A percentile compares a stretch with the other conserved stretches of the same genome.
Evolutionary conservation across 2,329 filamentous ascomycete species (phyloP).

Genomic region (Aspergillus melleus): DNA sequence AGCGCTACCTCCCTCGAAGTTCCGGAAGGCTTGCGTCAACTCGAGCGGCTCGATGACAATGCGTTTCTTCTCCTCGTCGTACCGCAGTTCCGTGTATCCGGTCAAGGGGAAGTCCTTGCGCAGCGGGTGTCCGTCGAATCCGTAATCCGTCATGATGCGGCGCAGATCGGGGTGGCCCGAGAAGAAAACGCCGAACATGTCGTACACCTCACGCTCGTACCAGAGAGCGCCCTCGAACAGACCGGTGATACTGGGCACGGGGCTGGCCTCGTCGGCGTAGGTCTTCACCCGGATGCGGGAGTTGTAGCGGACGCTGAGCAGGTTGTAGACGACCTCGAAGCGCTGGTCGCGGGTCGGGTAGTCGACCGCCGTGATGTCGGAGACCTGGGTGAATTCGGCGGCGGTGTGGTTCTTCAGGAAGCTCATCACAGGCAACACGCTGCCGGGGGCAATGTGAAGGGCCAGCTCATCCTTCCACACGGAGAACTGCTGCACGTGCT

Average conservation of each 20-base stretch:
- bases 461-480: slow-evolving; percentile 99
- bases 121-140: slow-evolving; percentile 95
- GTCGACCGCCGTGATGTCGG: slow-evolving; percentile 90
- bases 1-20: slow-evolving; percentile 87
- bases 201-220: slow-evolving; percentile 98
- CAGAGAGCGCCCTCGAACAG: slow-evolving; percentile 96
- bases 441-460: slow-evolving; percentile 85
- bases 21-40: slow-evolving; percentile 96
- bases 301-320: slow-evolving; percentile 94
- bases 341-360: slow-evolving; percentile 93
- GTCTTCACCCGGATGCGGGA: slow-evolving; percentile 97
- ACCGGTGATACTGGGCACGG: slow-evolving; percentile 81
- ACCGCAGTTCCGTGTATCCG: slow-evolving; percentile 96
- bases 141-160: slow-evolving; percentile 99
- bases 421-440: slow-evolving; percentile 84
- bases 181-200: slow-evolving; percentile 97
- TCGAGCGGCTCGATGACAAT: slow-evolving; percentile 98
- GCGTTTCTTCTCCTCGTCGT: slow-evolving; percentile 99
- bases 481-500: slow-evolving; percentile 98
- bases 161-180: slow-evolving; percentile 90
- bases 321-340: slow-evolving; percentile 97
- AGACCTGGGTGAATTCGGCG: slow-evolving; percentile 92
- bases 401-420: slow-evolving; percentile 98
- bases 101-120: slow-evolving; percentile 98
- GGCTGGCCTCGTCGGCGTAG: slow-evolving; percentile 93